Evolutionary conservation across 2,329 filamentous ascomycete genomes (phyloP).

Genomic region (Sarocladiaceae sp.): DNA sequence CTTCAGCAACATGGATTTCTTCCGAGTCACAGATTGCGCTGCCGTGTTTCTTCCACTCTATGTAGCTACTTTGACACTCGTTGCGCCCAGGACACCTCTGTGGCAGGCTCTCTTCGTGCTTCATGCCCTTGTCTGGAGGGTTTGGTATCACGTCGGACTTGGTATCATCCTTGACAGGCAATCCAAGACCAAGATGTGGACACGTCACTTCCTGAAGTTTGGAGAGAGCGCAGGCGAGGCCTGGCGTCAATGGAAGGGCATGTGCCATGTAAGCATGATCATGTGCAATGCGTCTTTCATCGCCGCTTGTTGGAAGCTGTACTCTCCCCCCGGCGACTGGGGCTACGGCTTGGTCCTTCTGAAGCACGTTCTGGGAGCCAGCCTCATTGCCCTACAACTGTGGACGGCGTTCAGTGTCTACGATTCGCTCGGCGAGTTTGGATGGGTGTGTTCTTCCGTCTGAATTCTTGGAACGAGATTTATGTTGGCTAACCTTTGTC

Average conservation of each 20-base stretch:
- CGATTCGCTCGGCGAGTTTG: slow-evolving; percentile 92
- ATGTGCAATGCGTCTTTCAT: slow-evolving; percentile 87
- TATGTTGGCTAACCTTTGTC: not conserved
- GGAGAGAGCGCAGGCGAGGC: slow-evolving; percentile 86
- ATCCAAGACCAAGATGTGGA: slow-evolving; percentile 90
- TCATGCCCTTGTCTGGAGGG: slow-evolving; percentile 74
- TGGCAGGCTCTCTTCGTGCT: slow-evolving; percentile 75
- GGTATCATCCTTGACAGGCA: slow-evolving; percentile 80
- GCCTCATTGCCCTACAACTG: slow-evolving; percentile 77
- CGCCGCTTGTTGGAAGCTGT: slow-evolving; percentile 95
- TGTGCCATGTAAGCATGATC: slow-evolving; percentile 87
- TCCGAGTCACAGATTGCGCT: slow-evolving; percentile 78
- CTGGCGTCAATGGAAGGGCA: slow-evolving; percentile 96
- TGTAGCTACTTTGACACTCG: slow-evolving; percentile 63
- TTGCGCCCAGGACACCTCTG: slow-evolving; percentile 69
- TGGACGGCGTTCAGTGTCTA: slow-evolving; percentile 95
- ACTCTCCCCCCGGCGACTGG: slow-evolving; percentile 80
- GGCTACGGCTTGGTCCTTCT: slow-evolving; percentile 77
- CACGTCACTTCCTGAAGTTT: slow-evolving; percentile 93
- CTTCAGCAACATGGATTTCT: slow-evolving; percentile 75
- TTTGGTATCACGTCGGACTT: slow-evolving; percentile 88
- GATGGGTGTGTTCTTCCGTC: slow-evolving; percentile 51
- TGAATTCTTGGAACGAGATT: not conserved
- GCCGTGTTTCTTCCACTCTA: slow-evolving; percentile 72
- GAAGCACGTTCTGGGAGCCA: slow-evolving; percentile 76